Conservation (phyloP, 495 filamentous ascomycete species). For the Melanomma pulvis-pyrius region DNA sequence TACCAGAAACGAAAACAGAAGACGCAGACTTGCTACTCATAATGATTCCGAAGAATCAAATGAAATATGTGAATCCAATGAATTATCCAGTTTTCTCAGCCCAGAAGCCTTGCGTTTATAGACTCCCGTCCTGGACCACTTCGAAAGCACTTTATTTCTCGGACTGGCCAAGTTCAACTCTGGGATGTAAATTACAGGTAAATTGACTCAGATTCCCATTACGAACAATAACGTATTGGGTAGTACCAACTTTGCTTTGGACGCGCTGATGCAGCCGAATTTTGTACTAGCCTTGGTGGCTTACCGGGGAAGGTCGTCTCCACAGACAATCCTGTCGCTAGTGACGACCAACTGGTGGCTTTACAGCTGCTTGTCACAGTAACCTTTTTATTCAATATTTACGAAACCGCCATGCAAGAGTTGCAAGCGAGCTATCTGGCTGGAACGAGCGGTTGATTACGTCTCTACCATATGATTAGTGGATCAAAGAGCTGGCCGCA, state of each 20-base stretch:
- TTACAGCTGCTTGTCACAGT: not conserved
- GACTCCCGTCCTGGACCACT: not conserved
- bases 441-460: not conserved
- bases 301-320: not conserved
- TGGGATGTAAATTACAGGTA: slow-evolving; percentile 2
- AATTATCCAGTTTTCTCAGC: slow-evolving; percentile 15
- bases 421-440: not conserved
- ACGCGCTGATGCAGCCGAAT: not conserved
- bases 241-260: not conserved
- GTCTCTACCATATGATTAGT: slow-evolving; percentile 11
- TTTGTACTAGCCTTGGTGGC: not conserved
- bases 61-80: slow-evolving; percentile 8
- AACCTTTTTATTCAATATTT: not conserved
- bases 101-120: not conserved
- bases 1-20: not conserved
- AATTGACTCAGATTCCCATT: not conserved
- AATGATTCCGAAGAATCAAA: not conserved
- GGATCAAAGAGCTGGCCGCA: not conserved
- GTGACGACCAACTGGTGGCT: not conserved
- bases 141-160: not conserved
- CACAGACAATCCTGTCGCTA: not conserved
- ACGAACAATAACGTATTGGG: not conserved
- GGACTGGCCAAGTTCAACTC: not conserved
- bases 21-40: slow-evolving; percentile 1
- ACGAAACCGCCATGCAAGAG: not conserved